Percentiles rank a stretch among this genome's conserved stretches.
Conservation (phyloP, 2,329 filamentous ascomycete species). For the Trichoderma pleuroti region DNA sequence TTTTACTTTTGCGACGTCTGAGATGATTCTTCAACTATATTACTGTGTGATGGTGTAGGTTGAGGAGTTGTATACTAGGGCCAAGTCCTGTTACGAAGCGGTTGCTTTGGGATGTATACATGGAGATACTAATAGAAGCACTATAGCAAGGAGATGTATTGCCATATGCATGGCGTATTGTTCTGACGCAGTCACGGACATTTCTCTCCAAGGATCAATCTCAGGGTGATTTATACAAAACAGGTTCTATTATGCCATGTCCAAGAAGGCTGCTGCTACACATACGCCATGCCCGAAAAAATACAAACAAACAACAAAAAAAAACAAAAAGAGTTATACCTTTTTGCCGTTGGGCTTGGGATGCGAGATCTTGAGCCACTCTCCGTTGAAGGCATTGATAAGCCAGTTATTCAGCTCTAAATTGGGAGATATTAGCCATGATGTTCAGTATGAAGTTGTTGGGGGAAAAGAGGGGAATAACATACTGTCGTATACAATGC, state of each 20-base stretch:
- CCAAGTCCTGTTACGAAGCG: neutral
- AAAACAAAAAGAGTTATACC: neutral
- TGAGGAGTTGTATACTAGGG: too few relatives aligned
- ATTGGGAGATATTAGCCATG: neutral
- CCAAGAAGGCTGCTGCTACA: neutral
- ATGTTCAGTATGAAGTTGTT: neutral
- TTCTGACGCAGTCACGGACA: neutral
- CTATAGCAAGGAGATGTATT: neutral
- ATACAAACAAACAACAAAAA: neutral
- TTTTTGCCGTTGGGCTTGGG: constrained; percentile 44
- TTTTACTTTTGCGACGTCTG: neutral
- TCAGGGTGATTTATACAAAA: neutral
- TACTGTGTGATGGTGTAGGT: neutral
- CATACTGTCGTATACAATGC: constrained; percentile 90
- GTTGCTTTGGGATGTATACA: neutral
- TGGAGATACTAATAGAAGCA: neutral
- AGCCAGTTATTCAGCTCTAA: constrained; percentile 83
- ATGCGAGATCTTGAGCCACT: constrained; percentile 67
- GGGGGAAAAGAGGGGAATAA: neutral
- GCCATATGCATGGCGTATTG: neutral
- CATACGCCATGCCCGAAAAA: neutral
- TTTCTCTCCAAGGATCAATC: neutral
- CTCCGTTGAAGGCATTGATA: constrained; percentile 94
- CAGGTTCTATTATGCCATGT: neutral
- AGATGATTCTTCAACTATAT: neutral